phyloP scores from a whole-genome alignment of 805 yeast genomes.

The fission yeast (Schizosaccharomyces pombe) region DNA sequence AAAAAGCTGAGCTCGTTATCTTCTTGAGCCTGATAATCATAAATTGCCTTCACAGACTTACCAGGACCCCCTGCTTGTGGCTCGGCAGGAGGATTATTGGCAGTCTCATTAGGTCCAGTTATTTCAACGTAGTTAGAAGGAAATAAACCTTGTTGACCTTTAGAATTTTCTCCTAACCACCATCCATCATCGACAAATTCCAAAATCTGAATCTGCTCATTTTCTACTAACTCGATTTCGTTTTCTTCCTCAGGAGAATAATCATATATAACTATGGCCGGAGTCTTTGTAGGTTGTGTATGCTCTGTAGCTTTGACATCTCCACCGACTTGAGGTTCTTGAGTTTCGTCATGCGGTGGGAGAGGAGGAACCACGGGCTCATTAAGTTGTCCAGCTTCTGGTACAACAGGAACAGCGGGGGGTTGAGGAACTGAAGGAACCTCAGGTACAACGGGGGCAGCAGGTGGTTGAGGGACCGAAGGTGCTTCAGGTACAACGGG shows the following conservation, averaged over 20 bases:
- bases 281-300: neutral
- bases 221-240: conserved; percentile 44
- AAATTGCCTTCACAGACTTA: conserved; percentile 46
- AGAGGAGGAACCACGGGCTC: conserved; percentile 14
- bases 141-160: conserved; percentile 63
- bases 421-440: neutral
- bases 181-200: conserved; percentile 55
- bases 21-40: conserved; percentile 73
- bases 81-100: conserved; percentile 7
- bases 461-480: neutral
- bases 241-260: conserved; percentile 55
- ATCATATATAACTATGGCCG: conserved; percentile 27
- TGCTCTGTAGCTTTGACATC: conserved; percentile 38
- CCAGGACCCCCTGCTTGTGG: no score
- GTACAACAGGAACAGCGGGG: conserved; percentile 3
- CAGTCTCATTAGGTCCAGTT: conserved; percentile 6
- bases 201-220: conserved; percentile 41
- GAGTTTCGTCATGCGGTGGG: conserved; percentile 7
- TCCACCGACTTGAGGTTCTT: conserved; percentile 6
- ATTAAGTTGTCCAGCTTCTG: conserved; percentile 11
- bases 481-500: neutral
- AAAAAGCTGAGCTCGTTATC: conserved; percentile 70
- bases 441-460: neutral
- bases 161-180: conserved; percentile 67
- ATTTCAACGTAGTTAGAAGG: conserved; percentile 22